Evolutionary conservation across 2,329 filamentous ascomycete genomes (phyloP), one percentile per base, ranked within the genome.

Genomic region (Diplodia seriata): DNA sequence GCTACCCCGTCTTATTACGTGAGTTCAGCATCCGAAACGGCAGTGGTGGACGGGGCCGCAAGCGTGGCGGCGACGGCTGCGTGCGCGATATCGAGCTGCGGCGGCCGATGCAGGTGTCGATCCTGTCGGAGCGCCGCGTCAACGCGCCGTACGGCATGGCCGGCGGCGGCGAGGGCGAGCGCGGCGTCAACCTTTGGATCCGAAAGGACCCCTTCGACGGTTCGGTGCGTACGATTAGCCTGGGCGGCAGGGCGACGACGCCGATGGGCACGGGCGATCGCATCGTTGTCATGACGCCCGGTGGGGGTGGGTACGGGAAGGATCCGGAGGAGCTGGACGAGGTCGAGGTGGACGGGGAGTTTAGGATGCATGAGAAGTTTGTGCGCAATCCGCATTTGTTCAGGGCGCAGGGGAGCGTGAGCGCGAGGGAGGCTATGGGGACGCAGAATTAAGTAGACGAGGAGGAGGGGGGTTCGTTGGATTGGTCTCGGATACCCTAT

Each of bases 171-270:
- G 89, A 92, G 70, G 93, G 87, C 0, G 78, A 86, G 72, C 88
- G 89, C 59, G 93, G 93, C 0, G 81, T 92, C 70, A 97, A 97
- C 15, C 54, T 67, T 8, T 67, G 64, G 64, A 59, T 67, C 29
- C 40, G 55, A 12, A 49, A 8, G 43, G 54, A 59, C 14, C 74
- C 68, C 66, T 73, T 74, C 6, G 84, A 86, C 70, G 84, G 74
- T 82, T 80, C 82, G 69, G 82, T 89, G 76, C 81, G 89, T 43
- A 82, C 84, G 61, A 89, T 94, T 74, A 93, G 91, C 73, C 76
- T 94, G 49, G 91, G 91, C 0, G 90, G 88, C 1, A 94, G 94
- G 83, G 94, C 94, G 72, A 92, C 89, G 26, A 91, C 91, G 15
- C 84, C 85, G 15, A 93, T 94, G 90, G 84, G 87, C 73, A 83